These are phyloP conservation scores for Aeschynomene evenia DNA, from an alignment of 306 rosid genomes.

Conservation along the genomic window DNA sequence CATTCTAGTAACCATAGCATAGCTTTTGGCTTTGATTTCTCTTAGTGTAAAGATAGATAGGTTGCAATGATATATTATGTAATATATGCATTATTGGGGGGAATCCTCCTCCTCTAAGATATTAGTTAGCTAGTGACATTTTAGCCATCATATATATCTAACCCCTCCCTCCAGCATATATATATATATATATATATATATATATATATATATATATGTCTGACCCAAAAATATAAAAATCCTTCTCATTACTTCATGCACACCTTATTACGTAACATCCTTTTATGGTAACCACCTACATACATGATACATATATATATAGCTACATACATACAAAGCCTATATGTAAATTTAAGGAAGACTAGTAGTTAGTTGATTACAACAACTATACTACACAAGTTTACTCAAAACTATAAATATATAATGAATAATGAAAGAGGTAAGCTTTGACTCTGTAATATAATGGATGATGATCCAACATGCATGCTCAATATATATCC, in stretches of 20 bases:
- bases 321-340: neutral
- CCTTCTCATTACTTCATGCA: conserved; percentile 6
- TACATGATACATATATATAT: neutral
- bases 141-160: neutral
- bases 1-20: neutral
- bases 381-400: neutral
- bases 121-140: neutral
- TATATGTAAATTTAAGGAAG: neutral
- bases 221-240: neutral
- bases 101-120: no score
- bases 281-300: neutral
- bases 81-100: neutral
- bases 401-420: neutral
- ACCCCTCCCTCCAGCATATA: neutral
- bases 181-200: no score
- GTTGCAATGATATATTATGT: neutral
- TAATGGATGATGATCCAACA: no score
- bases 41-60: neutral
- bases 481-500: neutral
- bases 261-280: conserved; percentile 6
- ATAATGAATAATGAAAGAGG: neutral
- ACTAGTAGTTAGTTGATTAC: no score
- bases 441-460: neutral
- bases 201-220: no score
- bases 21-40: neutral